A percentile compares a stretch with the other conserved stretches of the same genome.
phyloP scores from a whole-genome alignment of 2,329 filamentous ascomycete species.

The Aspergillus latus region DNA sequence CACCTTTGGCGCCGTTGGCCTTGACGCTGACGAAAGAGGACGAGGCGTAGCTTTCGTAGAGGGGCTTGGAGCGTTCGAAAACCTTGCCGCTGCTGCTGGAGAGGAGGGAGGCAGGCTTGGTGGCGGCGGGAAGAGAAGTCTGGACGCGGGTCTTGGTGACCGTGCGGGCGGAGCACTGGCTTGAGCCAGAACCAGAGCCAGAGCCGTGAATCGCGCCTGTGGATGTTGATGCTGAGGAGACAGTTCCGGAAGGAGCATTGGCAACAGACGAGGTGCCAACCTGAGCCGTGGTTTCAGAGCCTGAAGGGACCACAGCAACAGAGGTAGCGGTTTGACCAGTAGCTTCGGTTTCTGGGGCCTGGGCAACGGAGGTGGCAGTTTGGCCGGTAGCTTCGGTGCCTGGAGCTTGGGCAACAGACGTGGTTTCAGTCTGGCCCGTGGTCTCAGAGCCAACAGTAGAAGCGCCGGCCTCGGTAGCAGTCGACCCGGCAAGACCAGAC shows the following conservation, averaged over 20 bases:
- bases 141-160: conserved; percentile 55
- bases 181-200: conserved; percentile 6
- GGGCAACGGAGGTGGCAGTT: neutral
- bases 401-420: neutral
- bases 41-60: conserved; percentile 69
- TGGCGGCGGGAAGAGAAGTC: conserved; percentile 53
- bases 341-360: neutral
- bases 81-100: conserved; percentile 62
- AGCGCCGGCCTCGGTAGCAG: neutral
- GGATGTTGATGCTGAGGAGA: conserved; percentile 5
- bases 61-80: conserved; percentile 83
- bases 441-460: neutral
- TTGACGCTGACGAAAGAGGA: conserved; percentile 80
- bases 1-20: conserved; percentile 77
- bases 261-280: neutral
- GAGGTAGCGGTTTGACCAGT: neutral
- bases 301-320: neutral
- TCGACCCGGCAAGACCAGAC: conserved; percentile 8
- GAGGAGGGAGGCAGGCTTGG: conserved; percentile 68
- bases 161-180: conserved; percentile 30
- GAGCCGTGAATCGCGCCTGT: conserved; percentile 15
- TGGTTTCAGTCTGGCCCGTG: neutral
- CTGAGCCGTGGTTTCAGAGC: neutral
- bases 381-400: neutral
- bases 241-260: neutral